These are phyloP conservation scores for Aspergillus terreus DNA, from an alignment of 2,329 filamentous ascomycete species.

Conservation along the genomic window DNA sequence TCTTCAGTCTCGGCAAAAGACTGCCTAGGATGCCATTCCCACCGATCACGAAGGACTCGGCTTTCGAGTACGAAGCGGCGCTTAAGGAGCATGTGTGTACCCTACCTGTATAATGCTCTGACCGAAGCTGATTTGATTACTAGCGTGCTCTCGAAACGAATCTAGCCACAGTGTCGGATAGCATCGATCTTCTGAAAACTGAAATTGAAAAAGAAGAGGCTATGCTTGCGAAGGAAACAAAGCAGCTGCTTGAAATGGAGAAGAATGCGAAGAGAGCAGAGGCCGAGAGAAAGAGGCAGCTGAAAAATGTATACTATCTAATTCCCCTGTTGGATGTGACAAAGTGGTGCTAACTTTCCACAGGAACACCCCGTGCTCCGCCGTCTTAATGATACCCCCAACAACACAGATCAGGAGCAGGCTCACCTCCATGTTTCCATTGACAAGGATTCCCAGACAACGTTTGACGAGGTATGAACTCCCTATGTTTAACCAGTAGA, in stretches of 20 bases:
- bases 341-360: constrained; percentile 12
- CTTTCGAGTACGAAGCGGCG: constrained; percentile 43
- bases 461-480: constrained; percentile 32
- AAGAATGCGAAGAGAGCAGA: constrained; percentile 41
- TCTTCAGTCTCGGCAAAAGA: constrained; percentile 35
- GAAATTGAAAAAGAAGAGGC: constrained; percentile 43
- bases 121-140: constrained; percentile 10
- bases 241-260: constrained; percentile 40
- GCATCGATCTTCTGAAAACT: constrained; percentile 36
- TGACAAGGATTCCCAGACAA: constrained; percentile 20
- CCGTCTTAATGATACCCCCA: constrained; percentile 26
- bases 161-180: constrained; percentile 38
- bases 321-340: not conserved
- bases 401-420: constrained; percentile 11
- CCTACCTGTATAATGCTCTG: not conserved
- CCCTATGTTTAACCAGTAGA: not conserved
- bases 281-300: constrained; percentile 36
- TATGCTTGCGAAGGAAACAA: constrained; percentile 38
- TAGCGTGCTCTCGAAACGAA: constrained; percentile 37
- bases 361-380: constrained; percentile 41
- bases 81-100: constrained; percentile 40
- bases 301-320: constrained; percentile 35
- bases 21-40: constrained; percentile 47
- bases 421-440: constrained; percentile 27
- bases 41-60: constrained; percentile 38